Evolutionary conservation across 2,329 filamentous ascomycete species (phyloP).

Genomic region (Ascochyta pisi): DNA sequence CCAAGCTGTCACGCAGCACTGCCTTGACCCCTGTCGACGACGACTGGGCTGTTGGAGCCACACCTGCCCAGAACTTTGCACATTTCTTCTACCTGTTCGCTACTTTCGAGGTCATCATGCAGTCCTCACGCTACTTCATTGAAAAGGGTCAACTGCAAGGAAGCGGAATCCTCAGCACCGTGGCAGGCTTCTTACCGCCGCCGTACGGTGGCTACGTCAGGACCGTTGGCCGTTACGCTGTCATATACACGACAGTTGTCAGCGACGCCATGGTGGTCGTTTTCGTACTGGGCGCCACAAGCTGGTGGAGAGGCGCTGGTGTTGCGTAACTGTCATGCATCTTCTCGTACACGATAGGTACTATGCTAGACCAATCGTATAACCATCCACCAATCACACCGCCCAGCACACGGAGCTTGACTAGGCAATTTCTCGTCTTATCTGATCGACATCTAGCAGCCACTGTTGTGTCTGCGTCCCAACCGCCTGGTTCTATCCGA

Average conservation of each 20-base stretch:
- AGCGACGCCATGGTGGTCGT: conserved; percentile 77
- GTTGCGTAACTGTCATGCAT: conserved; percentile 27
- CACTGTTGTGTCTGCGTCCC: conserved; percentile 6
- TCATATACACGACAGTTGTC: conserved; percentile 75
- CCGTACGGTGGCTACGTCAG: conserved; percentile 68
- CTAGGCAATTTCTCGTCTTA: neutral
- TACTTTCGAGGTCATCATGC: conserved; percentile 74
- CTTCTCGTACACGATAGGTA: conserved; percentile 1
- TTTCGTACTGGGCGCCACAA: conserved; percentile 72
- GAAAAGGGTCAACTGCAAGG: conserved; percentile 67
- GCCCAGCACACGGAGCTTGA: neutral
- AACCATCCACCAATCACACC: neutral
- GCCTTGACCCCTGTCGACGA: conserved; percentile 56
- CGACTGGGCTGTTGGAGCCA: conserved; percentile 41
- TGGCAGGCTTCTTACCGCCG: conserved; percentile 70
- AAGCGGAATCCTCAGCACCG: conserved; percentile 68
- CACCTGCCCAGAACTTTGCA: conserved; percentile 52
- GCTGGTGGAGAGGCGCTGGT: conserved; percentile 56
- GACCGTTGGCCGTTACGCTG: conserved; percentile 68
- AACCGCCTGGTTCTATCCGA: conserved; percentile 5
- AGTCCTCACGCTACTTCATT: conserved; percentile 74
- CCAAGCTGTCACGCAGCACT: conserved; percentile 62
- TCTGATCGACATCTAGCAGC: neutral
- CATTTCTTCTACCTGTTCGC: conserved; percentile 83
- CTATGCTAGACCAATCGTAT: conserved; percentile 17